Evolutionary conservation across 2,329 filamentous ascomycete species (phyloP).

Genomic region (Orbilia ellipsospora): DNA sequence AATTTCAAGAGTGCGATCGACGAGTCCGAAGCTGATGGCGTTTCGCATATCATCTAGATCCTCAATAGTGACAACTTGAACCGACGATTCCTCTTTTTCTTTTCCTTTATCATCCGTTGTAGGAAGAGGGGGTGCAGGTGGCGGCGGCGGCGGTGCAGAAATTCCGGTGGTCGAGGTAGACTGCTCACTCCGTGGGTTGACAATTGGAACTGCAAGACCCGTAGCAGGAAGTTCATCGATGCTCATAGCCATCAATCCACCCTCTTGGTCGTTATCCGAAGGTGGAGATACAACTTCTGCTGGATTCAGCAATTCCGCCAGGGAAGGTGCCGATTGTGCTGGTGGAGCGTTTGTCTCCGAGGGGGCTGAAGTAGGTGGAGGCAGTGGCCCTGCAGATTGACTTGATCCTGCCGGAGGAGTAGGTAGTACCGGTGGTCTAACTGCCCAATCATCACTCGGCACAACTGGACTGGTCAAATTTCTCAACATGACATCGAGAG

Average conservation of each 20-base stretch:
- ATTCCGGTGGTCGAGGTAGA: constrained; percentile 33
- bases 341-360: constrained; percentile 7
- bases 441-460: not conserved
- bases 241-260: constrained; percentile 63
- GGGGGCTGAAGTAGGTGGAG: constrained; percentile 3
- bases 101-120: constrained; percentile 57
- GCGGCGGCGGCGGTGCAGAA: constrained; percentile 37
- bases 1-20: constrained; percentile 90
- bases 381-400: constrained; percentile 14
- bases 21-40: constrained; percentile 78
- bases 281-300: constrained; percentile 56
- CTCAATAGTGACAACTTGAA: constrained; percentile 72
- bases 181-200: constrained; percentile 34
- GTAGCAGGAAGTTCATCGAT: constrained; percentile 62
- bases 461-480: constrained; percentile 21
- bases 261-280: constrained; percentile 57
- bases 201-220: constrained; percentile 43
- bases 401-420: constrained; percentile 3
- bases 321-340: constrained; percentile 29
- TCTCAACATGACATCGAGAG: constrained; percentile 21
- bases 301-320: constrained; percentile 43
- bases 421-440: not conserved
- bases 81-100: constrained; percentile 55
- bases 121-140: constrained; percentile 26
- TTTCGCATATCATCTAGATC: constrained; percentile 81